Evolutionary conservation across 2,329 filamentous ascomycete species (phyloP).

Genomic region (Tolypocladium endophyticum): DNA sequence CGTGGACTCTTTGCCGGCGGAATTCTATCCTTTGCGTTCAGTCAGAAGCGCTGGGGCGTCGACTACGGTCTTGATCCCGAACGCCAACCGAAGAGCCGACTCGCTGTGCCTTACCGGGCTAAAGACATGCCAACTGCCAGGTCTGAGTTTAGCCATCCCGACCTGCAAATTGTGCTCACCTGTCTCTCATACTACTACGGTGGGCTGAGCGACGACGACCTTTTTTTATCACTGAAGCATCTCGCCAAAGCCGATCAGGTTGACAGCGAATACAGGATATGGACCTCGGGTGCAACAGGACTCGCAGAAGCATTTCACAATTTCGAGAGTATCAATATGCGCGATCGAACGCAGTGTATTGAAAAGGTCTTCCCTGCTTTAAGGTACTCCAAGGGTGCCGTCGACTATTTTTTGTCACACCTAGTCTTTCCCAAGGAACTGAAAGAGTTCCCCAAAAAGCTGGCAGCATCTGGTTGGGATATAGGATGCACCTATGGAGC

Average conservation of each 20-base stretch:
- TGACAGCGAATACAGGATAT: conserved; percentile 34
- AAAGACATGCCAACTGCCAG: conserved; percentile 43
- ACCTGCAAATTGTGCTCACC: conserved; percentile 42
- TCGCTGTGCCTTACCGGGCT: conserved; percentile 47
- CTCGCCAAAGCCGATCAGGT: conserved; percentile 41
- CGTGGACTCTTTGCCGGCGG: conserved; percentile 43
- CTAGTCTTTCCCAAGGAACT: conserved; percentile 51
- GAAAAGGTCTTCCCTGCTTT: conserved; percentile 40
- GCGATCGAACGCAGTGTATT: conserved; percentile 37
- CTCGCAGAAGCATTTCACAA: conserved; percentile 25
- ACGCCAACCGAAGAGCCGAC: conserved; percentile 27
- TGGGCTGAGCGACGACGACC: conserved; percentile 38
- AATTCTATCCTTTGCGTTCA: conserved; percentile 39
- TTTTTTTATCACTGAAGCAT: conserved; percentile 33
- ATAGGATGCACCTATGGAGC: conserved; percentile 33
- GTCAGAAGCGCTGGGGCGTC: conserved; percentile 49
- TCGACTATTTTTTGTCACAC: conserved; percentile 51
- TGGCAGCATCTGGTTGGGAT: conserved; percentile 58
- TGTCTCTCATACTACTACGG: conserved; percentile 42
- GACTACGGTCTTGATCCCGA: conserved; percentile 44
- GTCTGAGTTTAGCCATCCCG: conserved; percentile 50
- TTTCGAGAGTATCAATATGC: conserved; percentile 42
- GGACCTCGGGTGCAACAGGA: conserved; percentile 23
- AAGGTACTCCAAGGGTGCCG: conserved; percentile 33
- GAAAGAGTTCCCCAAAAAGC: conserved; percentile 48